phyloP scores from a whole-genome alignment of 2,329 filamentous ascomycete genomes.

The Huntiella bhutanensis region DNA sequence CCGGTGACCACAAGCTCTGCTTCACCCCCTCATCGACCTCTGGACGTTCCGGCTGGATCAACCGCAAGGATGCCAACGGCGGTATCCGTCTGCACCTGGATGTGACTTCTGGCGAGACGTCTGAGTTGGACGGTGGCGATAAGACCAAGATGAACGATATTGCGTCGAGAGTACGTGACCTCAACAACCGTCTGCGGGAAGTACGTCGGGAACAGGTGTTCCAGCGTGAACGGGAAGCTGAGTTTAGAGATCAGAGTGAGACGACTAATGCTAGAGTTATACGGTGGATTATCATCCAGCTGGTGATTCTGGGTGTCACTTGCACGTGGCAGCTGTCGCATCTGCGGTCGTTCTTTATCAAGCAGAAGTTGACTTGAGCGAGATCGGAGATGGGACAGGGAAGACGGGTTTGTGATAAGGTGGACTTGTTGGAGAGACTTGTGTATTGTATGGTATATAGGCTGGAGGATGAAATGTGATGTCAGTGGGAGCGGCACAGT shows the following conservation, averaged over 20 bases:
- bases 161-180: slow-evolving; percentile 68
- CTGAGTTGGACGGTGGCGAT: slow-evolving; percentile 80
- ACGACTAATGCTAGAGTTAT: slow-evolving; percentile 79
- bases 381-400: background rate
- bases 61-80: slow-evolving; percentile 42
- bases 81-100: slow-evolving; percentile 74
- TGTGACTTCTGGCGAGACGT: slow-evolving; percentile 84
- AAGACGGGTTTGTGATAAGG: background rate
- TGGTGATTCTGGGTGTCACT: slow-evolving; percentile 64
- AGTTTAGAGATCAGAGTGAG: slow-evolving; percentile 96
- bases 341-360: slow-evolving; percentile 95
- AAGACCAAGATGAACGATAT: slow-evolving; percentile 87
- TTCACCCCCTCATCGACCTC: slow-evolving; percentile 68
- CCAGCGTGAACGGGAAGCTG: slow-evolving; percentile 88
- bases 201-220: slow-evolving; percentile 91
- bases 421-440: background rate
- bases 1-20: slow-evolving; percentile 92
- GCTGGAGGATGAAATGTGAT: background rate
- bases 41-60: slow-evolving; percentile 53
- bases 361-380: slow-evolving; percentile 89
- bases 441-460: background rate
- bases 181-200: slow-evolving; percentile 73
- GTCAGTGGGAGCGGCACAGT: too few species aligned
- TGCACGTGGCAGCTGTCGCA: slow-evolving; percentile 97
- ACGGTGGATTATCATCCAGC: slow-evolving; percentile 82